A percentile compares a stretch with the other conserved stretches of the same genome.
Evolutionary conservation across 495 filamentous ascomycete genomes (phyloP).

Genomic region (Parathielavia hyrcaniae): DNA sequence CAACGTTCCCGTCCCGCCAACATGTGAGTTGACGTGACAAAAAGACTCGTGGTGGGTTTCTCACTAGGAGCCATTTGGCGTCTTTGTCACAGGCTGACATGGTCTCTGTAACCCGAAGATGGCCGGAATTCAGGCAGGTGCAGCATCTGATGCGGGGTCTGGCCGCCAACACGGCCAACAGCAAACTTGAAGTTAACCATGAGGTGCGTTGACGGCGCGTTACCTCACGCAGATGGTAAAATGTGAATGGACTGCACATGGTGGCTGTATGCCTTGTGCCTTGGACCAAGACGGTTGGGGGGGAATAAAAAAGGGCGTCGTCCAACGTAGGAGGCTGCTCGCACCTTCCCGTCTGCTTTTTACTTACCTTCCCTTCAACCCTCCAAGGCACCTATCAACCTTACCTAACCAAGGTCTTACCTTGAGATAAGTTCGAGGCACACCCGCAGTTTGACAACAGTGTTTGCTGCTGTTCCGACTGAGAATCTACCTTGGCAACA

Average conservation of each 20-base stretch:
- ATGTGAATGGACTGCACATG: background rate
- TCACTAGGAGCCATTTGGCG: background rate
- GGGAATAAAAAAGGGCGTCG: background rate
- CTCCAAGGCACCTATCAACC: no score
- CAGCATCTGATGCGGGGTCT: background rate
- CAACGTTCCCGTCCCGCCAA: background rate
- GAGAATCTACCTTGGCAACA: background rate
- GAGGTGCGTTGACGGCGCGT: background rate
- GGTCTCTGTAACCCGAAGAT: background rate
- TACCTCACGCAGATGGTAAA: background rate
- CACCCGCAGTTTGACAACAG: no score
- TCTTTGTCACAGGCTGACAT: slow-evolving; percentile 2
- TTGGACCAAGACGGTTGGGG: background rate
- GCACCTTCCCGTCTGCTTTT: no score
- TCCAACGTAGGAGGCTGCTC: no score
- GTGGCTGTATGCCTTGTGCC: no score
- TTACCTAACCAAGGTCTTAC: no score
- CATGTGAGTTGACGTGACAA: background rate
- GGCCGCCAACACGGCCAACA: background rate
- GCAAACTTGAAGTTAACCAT: background rate
- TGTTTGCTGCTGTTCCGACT: no score
- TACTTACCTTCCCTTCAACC: no score
- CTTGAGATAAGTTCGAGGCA: no score
- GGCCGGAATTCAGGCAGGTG: slow-evolving; percentile 6
- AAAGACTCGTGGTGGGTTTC: no score